A percentile compares a stretch with the other conserved stretches of the same genome.
These are phyloP conservation scores for Amauroascus verrucosus DNA, from an alignment of 2,329 filamentous ascomycete genomes.

Conservation along the genomic window DNA sequence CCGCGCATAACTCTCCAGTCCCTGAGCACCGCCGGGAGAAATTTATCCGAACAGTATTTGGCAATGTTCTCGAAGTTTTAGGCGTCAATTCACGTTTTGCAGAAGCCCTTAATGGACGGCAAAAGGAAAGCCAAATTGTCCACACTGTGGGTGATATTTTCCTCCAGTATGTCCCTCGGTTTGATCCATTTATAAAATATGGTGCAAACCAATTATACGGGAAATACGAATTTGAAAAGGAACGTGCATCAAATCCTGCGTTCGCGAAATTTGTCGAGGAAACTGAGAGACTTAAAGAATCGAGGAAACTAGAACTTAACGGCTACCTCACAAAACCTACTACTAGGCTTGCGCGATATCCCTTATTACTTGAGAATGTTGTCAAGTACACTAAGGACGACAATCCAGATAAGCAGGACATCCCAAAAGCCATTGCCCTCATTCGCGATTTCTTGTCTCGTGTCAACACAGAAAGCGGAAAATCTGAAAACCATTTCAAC, in stretches of 20 bases:
- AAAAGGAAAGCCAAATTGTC: constrained; percentile 84
- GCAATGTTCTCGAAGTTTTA: constrained; percentile 91
- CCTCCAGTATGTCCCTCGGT: constrained; percentile 78
- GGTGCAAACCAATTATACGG: constrained; percentile 91
- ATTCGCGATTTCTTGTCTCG: constrained; percentile 79
- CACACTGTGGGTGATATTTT: constrained; percentile 89
- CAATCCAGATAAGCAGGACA: constrained; percentile 80
- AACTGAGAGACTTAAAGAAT: constrained; percentile 91
- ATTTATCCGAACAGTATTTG: constrained; percentile 90
- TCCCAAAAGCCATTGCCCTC: constrained; percentile 75
- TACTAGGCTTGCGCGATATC: constrained; percentile 86
- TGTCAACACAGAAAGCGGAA: constrained; percentile 91
- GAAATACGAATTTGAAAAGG: constrained; percentile 96
- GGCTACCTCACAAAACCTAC: constrained; percentile 97
- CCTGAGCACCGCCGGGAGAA: constrained; percentile 77
- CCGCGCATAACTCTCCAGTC: constrained; percentile 69
- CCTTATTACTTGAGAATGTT: constrained; percentile 80
- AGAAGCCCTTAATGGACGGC: constrained; percentile 74
- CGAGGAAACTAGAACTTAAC: constrained; percentile 89
- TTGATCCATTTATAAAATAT: constrained; percentile 93
- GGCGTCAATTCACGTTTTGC: constrained; percentile 82
- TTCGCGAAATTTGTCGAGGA: constrained; percentile 93
- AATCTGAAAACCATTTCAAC: constrained; percentile 96
- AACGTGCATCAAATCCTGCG: constrained; percentile 71
- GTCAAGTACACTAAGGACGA: constrained; percentile 83